Percentiles rank a stretch among this genome's conserved stretches.
Evolutionary conservation across 495 filamentous ascomycete genomes (phyloP).

Genomic region (Xylaria intraflava): DNA sequence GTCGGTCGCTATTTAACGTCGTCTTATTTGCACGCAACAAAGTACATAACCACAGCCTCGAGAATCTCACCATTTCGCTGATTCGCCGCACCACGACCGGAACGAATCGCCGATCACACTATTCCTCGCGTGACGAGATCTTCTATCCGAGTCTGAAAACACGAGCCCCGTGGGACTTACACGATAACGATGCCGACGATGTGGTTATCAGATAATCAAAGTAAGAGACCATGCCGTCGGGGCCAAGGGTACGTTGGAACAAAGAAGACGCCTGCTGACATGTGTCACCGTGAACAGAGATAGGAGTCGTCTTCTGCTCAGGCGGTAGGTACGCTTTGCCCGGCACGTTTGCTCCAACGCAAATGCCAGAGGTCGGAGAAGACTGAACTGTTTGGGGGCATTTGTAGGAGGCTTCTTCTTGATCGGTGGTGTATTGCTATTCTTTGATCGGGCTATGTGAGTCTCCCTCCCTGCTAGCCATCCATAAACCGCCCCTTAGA

Average conservation of each 20-base stretch:
- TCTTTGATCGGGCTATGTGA: constrained; percentile 93
- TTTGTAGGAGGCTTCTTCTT: constrained; percentile 80
- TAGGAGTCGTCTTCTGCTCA: constrained; percentile 92
- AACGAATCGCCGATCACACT: background rate
- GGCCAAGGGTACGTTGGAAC: background rate
- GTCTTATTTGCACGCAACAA: background rate
- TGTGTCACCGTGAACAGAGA: constrained; percentile 54
- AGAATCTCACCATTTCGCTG: background rate
- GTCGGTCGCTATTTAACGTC: background rate
- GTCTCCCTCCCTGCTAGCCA: constrained; percentile 42
- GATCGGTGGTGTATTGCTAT: constrained; percentile 84
- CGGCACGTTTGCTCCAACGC: constrained; percentile 9
- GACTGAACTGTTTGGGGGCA: constrained; percentile 14
- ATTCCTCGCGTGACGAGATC: background rate
- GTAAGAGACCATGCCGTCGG: constrained; percentile 43
- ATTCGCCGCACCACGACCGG: background rate
- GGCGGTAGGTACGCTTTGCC: constrained; percentile 61
- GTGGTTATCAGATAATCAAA: constrained; percentile 95
- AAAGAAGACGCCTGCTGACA: constrained; percentile 3
- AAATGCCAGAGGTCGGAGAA: constrained; percentile 1
- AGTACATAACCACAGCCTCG: background rate
- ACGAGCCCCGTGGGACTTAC: constrained; percentile 3
- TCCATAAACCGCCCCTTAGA: background rate
- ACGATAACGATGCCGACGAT: constrained; percentile 52
- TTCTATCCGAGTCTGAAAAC: background rate